phyloP scores from a whole-genome alignment of 768 basidiomycete species.

The Saitozyma podzolica region DNA sequence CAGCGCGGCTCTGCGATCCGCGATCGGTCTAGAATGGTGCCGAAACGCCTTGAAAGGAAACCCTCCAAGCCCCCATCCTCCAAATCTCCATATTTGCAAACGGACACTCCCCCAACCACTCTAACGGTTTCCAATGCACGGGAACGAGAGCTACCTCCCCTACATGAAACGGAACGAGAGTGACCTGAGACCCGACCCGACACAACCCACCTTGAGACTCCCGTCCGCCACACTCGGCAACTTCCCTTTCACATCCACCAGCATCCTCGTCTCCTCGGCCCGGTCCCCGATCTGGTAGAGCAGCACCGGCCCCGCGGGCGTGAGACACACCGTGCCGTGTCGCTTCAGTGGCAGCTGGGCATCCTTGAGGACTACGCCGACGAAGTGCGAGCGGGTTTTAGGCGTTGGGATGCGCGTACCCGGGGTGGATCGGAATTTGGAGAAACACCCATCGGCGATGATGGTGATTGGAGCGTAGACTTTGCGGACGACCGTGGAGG shows the following conservation, averaged over 20 bases:
- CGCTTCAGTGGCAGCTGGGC: constrained; percentile 55
- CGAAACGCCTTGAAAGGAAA: no score
- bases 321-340: constrained; percentile 73
- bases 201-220: constrained; percentile 68
- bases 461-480: constrained; percentile 77
- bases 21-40: no score
- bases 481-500: constrained; percentile 52
- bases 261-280: constrained; percentile 79
- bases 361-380: constrained; percentile 80
- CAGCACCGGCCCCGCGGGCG: constrained; percentile 83
- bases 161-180: not conserved
- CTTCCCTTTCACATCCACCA: constrained; percentile 83
- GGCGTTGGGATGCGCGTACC: constrained; percentile 27
- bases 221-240: constrained; percentile 62
- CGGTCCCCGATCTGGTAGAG: constrained; percentile 83
- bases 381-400: constrained; percentile 71
- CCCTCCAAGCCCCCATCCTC: no score
- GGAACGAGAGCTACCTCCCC: not conserved
- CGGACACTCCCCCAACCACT: no score
- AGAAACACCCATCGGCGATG: constrained; percentile 92
- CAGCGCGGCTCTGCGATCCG: not conserved
- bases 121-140: no score
- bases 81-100: no score
- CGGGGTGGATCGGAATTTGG: constrained; percentile 68
- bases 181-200: constrained; percentile 25